Base-by-base conservation (phyloP, 2,329 filamentous ascomycete species). In the Colletotrichum sojae region DNA sequence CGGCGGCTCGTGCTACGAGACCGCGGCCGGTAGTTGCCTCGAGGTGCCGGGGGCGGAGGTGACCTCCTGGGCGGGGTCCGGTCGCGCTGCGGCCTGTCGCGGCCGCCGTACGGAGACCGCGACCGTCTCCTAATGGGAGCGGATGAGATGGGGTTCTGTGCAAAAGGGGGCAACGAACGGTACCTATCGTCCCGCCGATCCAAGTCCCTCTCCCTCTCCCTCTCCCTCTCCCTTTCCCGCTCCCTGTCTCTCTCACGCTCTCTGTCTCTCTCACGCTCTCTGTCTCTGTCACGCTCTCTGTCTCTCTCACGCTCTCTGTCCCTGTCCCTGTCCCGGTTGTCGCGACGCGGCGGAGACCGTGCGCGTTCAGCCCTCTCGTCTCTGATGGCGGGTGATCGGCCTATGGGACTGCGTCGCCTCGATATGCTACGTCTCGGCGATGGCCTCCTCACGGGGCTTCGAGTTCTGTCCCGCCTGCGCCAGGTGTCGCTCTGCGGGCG, bases 1-100 rank as follows among this genome's bases (percentile, higher is more conserved):
- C 85, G 83, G 51, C 86, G 83, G 56, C 84, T 84, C 15, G 82
- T 81, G 54, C 83, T 86, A 51, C 86, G 83, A 49, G 87, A 88
- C 40, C 86, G 84, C n/a, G 82, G 85, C 63, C 87, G 82, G 72
- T 86, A 89, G 3, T 83, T 80, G 63, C 79, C 83, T 46, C 83
- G 80, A 10, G 80, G 72, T 31, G 73, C 75, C 18, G 78, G 77
- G 45, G 81, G 80, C 0, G 83, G 78, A 0, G 83, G 78, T 4
- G 81, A 81, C 55, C 83, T 78, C 65, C 83, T 72, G 25, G 76
- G 71, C 6, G 79, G 76, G 15, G 80, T 79, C n/a, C 81, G 74
- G 40, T 78, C 76, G 10, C 78, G 76, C 43, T 79, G 81, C 31
- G 79, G 71, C 49, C 81, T 83, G 68, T 88, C 85, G 74, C 85